These are phyloP conservation scores for Trichoderma guizhouense DNA, from an alignment of 2,329 filamentous ascomycete species.

Conservation along the genomic window DNA sequence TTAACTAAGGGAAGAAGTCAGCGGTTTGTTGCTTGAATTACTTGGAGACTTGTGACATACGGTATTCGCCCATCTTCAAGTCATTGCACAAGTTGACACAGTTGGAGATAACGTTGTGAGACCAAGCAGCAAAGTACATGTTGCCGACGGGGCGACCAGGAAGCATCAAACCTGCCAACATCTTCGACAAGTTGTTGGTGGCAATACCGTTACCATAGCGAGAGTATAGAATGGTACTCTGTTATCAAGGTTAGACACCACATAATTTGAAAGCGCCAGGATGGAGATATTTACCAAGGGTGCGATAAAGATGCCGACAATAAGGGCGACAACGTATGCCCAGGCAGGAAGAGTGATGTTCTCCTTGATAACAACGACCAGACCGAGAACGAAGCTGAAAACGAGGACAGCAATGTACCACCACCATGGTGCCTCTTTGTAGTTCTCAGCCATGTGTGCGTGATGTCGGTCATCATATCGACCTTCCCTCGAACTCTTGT, in stretches of 20 bases:
- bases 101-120: conserved; percentile 53
- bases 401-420: conserved; percentile 34
- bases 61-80: conserved; percentile 58
- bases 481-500: conserved; percentile 40
- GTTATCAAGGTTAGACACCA: conserved; percentile 10
- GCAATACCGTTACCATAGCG: conserved; percentile 56
- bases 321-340: conserved; percentile 35
- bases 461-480: conserved; percentile 51
- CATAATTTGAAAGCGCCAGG: not conserved
- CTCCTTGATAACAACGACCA: conserved; percentile 35
- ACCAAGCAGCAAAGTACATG: conserved; percentile 59
- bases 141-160: conserved; percentile 52
- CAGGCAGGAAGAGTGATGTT: conserved; percentile 36
- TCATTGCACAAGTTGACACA: conserved; percentile 49
- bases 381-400: conserved; percentile 32
- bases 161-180: conserved; percentile 51
- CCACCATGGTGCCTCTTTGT: conserved; percentile 44
- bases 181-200: conserved; percentile 57
- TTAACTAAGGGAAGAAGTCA: conserved; percentile 42
- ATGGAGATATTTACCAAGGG: conserved; percentile 40
- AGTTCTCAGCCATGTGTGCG: conserved; percentile 48
- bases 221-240: conserved; percentile 51
- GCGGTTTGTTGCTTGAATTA: not conserved
- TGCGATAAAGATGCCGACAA: conserved; percentile 41
- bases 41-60: conserved; percentile 31